phyloP scores from a whole-genome alignment of 768 basidiomycete genomes.

The Lactarius tabidus region DNA sequence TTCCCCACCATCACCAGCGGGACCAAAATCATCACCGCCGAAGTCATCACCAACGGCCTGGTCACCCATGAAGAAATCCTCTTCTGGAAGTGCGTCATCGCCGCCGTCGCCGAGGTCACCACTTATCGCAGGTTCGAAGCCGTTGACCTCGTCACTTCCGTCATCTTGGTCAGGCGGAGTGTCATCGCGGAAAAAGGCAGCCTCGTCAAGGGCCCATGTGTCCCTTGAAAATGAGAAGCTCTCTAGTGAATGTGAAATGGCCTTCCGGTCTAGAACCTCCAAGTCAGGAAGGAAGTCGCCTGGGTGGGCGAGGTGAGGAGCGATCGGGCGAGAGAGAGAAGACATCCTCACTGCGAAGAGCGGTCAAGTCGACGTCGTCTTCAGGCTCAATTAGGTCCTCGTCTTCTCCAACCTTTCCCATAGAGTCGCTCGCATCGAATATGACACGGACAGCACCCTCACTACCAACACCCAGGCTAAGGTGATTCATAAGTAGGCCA shows the following conservation, averaged over 20 bases:
- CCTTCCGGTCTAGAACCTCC: slow-evolving; percentile 55
- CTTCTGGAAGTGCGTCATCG: slow-evolving; percentile 36
- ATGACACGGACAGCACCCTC: slow-evolving; percentile 87
- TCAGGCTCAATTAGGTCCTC: slow-evolving; percentile 67
- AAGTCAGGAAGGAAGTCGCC: slow-evolving; percentile 74
- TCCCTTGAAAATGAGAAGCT: slow-evolving; percentile 81
- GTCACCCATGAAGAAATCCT: slow-evolving; percentile 69
- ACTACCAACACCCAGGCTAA: slow-evolving; percentile 68
- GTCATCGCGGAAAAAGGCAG: slow-evolving; percentile 55
- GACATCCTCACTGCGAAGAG: slow-evolving; percentile 50
- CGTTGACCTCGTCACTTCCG: slow-evolving; percentile 38
- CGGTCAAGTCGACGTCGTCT: slow-evolving; percentile 61
- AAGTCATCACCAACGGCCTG: slow-evolving; percentile 51
- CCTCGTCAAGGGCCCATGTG: slow-evolving; percentile 57
- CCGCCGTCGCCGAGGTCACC: slow-evolving; percentile 39
- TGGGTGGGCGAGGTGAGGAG: slow-evolving; percentile 31
- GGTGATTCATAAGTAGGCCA: slow-evolving; percentile 95
- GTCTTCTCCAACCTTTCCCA: slow-evolving; percentile 66
- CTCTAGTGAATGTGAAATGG: slow-evolving; percentile 76
- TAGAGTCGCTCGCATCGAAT: slow-evolving; percentile 93
- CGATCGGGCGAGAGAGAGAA: slow-evolving; percentile 4
- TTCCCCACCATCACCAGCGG: slow-evolving; percentile 29
- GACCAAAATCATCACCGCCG: slow-evolving; percentile 30
- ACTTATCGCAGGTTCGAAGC: slow-evolving; percentile 37
- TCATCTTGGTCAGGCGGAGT: slow-evolving; percentile 41